Conservation (phyloP, 805 yeast genomes). For the Cyberlindnera meyerae region DNA sequence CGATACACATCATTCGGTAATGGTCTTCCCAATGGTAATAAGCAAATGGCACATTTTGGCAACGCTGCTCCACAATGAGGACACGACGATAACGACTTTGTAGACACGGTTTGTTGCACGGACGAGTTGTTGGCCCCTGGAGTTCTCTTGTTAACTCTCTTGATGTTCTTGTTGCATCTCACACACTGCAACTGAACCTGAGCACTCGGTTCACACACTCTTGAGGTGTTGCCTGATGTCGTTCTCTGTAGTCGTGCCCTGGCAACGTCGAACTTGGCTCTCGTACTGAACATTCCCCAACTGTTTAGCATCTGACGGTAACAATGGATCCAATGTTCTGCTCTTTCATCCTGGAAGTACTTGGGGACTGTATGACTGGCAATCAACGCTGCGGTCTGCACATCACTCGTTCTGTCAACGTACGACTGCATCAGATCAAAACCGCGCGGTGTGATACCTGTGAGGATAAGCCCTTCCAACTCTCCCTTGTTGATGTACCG, state of each 20-base stretch:
- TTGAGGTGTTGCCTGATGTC: constrained; percentile 34
- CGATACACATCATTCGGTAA: constrained; percentile 33
- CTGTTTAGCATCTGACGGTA: constrained; percentile 68
- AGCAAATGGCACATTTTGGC: constrained; percentile 88
- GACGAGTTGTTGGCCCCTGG: no score
- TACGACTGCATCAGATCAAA: constrained; percentile 78
- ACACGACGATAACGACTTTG: constrained; percentile 37
- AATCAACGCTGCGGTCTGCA: constrained; percentile 85
- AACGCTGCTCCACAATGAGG: constrained; percentile 84
- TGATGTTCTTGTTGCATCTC: constrained; percentile 72
- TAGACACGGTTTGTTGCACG: no score
- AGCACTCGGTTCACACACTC: constrained; percentile 47
- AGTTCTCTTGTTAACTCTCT: no score
- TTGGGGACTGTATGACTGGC: constrained; percentile 80
- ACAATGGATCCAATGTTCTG: constrained; percentile 71
- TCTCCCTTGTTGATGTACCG: constrained; percentile 76
- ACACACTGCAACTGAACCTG: constrained; percentile 81
- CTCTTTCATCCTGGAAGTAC: constrained; percentile 68
- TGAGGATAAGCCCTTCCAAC: constrained; percentile 81
- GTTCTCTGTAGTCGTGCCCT: constrained; percentile 60
- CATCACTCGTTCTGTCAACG: constrained; percentile 84
- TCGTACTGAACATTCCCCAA: constrained; percentile 70
- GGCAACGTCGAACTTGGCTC: constrained; percentile 84
- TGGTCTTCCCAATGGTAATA: constrained; percentile 70
- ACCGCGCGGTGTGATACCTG: constrained; percentile 88